Evolutionary conservation across 2,329 filamentous ascomycete genomes (phyloP).

Genomic region (Cryphonectria carpinicola): DNA sequence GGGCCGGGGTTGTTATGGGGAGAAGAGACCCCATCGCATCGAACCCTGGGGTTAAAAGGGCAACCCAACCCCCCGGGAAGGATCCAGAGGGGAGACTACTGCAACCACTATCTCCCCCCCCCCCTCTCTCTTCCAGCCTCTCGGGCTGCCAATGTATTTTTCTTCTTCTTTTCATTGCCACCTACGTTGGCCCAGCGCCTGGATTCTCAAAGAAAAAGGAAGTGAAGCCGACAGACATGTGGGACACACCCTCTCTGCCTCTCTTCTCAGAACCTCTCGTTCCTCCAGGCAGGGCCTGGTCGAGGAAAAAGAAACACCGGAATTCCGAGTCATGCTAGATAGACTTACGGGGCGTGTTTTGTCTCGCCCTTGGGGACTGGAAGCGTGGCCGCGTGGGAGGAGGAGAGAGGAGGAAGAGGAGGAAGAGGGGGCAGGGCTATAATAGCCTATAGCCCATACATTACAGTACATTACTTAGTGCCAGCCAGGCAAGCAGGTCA

Average conservation of each 20-base stretch:
- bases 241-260: neutral
- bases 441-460: neutral
- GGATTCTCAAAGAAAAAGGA: neutral
- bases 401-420: too few relatives aligned
- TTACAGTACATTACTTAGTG: neutral
- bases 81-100: neutral
- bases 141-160: neutral
- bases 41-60: neutral
- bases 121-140: neutral
- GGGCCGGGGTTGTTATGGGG: neutral
- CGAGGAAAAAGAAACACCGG: neutral
- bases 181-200: neutral
- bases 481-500: neutral
- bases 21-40: neutral
- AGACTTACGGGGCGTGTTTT: neutral
- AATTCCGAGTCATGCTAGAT: conserved; percentile 1
- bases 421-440: neutral
- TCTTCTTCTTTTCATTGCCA: neutral
- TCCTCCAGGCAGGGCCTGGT: neutral
- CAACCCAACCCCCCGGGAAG: neutral
- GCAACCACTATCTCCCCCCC: neutral
- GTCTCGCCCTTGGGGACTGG: conserved; percentile 1
- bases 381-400: neutral
- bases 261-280: neutral
- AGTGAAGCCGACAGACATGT: neutral